These are phyloP conservation scores for Gonium pectorale DNA, from an alignment of 139 green algal species.

Conservation along the genomic window DNA sequence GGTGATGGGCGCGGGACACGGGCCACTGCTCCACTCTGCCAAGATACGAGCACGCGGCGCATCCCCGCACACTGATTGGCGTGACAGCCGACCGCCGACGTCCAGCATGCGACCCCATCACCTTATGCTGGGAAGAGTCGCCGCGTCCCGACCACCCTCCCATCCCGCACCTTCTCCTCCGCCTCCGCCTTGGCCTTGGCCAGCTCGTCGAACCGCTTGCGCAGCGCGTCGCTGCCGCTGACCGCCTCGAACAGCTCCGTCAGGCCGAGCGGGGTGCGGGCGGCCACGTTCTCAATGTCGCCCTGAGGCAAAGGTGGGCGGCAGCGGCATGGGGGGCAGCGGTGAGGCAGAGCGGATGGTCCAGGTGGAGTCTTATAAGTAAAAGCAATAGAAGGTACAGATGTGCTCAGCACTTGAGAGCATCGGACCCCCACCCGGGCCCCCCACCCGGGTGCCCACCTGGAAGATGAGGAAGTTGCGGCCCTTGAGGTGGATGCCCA, in stretches of 20 bases:
- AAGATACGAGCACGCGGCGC: too few species aligned
- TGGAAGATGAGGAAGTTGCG: constrained; percentile 99
- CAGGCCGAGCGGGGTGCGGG: constrained; percentile 85
- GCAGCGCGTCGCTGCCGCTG: constrained; percentile 72
- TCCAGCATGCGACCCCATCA: too few species aligned
- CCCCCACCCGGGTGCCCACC: constrained; percentile 56
- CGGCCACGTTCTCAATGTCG: constrained; percentile 96
- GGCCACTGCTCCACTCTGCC: too few species aligned
- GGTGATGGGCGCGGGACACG: too few species aligned
- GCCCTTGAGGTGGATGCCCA: constrained; percentile 94
- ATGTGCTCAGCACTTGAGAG: too few species aligned
- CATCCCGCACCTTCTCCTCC: constrained; percentile 43
- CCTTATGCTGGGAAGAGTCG: too few species aligned
- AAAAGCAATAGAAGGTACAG: too few species aligned
- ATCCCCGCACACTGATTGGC: too few species aligned
- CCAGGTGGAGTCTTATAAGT: too few species aligned
- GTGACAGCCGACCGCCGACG: too few species aligned
- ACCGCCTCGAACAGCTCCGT: constrained; percentile 95
- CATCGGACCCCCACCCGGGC: neutral
- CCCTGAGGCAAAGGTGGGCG: constrained; percentile 65
- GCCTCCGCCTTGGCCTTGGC: constrained; percentile 53
- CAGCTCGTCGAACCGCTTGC: constrained; percentile 81
- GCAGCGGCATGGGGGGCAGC: neutral
- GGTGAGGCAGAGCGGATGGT: too few species aligned
- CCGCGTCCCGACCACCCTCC: neutral